A percentile compares a stretch with the other conserved stretches of the same genome.
Evolutionary conservation across 345 rosid genomes (phyloP).

Genomic region (Alliaria petiolata): DNA sequence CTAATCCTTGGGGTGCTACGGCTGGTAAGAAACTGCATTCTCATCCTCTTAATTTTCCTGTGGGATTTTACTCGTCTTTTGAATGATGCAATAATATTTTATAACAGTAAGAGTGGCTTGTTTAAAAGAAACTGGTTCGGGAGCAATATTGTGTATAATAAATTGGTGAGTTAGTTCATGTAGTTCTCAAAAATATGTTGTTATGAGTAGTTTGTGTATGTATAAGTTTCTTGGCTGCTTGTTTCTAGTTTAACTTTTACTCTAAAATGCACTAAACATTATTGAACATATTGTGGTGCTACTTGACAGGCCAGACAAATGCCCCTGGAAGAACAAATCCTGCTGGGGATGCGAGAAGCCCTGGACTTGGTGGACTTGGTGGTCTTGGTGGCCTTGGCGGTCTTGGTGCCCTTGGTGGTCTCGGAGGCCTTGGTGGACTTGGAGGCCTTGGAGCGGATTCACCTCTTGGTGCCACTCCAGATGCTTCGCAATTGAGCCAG

Average conservation of each 20-base stretch:
- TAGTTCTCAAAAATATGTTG: background rate
- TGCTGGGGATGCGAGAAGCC: constrained; percentile 51
- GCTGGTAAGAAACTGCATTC: constrained; percentile 36
- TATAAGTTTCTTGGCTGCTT: constrained; percentile 6
- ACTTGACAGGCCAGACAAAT: constrained; percentile 40
- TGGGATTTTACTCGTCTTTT: no score
- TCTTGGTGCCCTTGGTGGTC: constrained; percentile 58
- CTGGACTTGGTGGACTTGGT: constrained; percentile 52
- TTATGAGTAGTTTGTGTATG: background rate
- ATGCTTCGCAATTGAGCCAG: constrained; percentile 60
- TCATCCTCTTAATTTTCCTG: no score
- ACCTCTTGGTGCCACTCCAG: constrained; percentile 50
- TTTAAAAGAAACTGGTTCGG: background rate
- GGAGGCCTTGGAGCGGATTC: constrained; percentile 57
- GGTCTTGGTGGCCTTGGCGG: no score
- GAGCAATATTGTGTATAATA: background rate
- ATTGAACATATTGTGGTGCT: background rate
- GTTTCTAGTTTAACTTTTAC: background rate
- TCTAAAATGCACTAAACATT: background rate
- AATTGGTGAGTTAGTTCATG: background rate
- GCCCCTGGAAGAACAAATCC: constrained; percentile 49
- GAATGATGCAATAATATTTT: background rate
- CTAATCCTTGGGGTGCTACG: constrained; percentile 72
- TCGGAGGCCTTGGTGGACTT: constrained; percentile 69
- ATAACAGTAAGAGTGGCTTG: background rate